A percentile compares a stretch with the other conserved stretches of the same genome.
These are phyloP conservation scores for Lasiodiplodia citricola DNA, from an alignment of 2,329 filamentous ascomycete genomes.

Conservation along the genomic window DNA sequence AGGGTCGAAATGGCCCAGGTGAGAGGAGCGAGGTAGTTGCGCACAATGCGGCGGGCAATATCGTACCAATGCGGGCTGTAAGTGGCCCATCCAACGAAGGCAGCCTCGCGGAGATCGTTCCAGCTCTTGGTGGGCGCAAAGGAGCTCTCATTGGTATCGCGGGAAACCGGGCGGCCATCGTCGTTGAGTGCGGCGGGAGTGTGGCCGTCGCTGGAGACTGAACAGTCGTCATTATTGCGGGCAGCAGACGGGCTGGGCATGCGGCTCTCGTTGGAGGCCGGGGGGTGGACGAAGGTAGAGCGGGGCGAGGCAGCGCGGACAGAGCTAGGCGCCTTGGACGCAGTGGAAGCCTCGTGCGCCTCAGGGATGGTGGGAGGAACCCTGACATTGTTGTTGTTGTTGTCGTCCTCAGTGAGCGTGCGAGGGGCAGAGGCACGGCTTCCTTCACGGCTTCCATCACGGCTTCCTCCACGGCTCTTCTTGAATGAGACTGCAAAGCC, in stretches of 20 bases:
- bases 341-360: background rate
- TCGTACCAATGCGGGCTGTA: background rate
- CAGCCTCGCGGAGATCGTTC: constrained; percentile 11
- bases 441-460: background rate
- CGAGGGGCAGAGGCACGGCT: background rate
- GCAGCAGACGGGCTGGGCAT: background rate
- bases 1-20: background rate
- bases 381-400: background rate
- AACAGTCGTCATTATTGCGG: background rate
- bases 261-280: background rate
- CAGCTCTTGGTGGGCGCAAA: background rate
- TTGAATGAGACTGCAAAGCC: background rate
- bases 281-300: background rate
- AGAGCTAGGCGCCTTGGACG: background rate
- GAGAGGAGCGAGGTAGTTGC: constrained; percentile 3
- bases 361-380: background rate
- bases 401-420: background rate
- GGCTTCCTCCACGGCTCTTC: background rate
- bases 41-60: constrained; percentile 4
- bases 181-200: background rate
- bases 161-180: background rate
- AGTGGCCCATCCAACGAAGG: constrained; percentile 2
- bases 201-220: background rate
- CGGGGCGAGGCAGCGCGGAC: background rate
- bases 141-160: constrained; percentile 1